Evolutionary conservation across 2,329 filamentous ascomycete species (phyloP).

Genomic region (Sporothrix inflata): DNA sequence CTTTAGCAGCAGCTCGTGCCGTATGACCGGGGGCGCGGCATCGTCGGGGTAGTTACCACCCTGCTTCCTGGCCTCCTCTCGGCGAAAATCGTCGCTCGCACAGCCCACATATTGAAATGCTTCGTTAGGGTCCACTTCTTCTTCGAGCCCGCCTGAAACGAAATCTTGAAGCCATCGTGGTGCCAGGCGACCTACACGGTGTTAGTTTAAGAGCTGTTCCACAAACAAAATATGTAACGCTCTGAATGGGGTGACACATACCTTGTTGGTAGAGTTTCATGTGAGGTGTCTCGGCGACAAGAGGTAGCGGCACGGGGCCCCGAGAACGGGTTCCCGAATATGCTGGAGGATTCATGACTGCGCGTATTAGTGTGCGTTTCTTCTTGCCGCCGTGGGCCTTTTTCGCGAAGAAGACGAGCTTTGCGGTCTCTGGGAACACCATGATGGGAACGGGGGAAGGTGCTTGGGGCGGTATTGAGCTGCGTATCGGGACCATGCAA

Average conservation of each 20-base stretch:
- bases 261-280: constrained; percentile 23
- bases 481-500: neutral
- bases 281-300: constrained; percentile 30
- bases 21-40: neutral
- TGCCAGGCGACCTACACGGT: constrained; percentile 33
- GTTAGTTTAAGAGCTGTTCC: neutral
- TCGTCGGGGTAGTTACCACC: neutral
- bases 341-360: constrained; percentile 33
- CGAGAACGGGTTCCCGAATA: constrained; percentile 30
- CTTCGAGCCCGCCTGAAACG: constrained; percentile 28
- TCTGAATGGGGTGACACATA: constrained; percentile 13
- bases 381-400: constrained; percentile 24
- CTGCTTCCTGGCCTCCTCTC: constrained; percentile 27
- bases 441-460: constrained; percentile 12
- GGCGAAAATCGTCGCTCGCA: constrained; percentile 22
- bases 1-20: constrained; percentile 34
- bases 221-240: neutral
- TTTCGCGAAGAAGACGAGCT: constrained; percentile 27
- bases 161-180: constrained; percentile 36
- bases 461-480: neutral
- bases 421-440: constrained; percentile 26
- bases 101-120: constrained; percentile 32
- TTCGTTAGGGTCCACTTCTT: neutral
- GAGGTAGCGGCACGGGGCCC: constrained; percentile 21
- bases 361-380: constrained; percentile 30